These are phyloP conservation scores for Davidsoniella neocaledoniae DNA, from an alignment of 2,329 filamentous ascomycete genomes.

Conservation along the genomic window DNA sequence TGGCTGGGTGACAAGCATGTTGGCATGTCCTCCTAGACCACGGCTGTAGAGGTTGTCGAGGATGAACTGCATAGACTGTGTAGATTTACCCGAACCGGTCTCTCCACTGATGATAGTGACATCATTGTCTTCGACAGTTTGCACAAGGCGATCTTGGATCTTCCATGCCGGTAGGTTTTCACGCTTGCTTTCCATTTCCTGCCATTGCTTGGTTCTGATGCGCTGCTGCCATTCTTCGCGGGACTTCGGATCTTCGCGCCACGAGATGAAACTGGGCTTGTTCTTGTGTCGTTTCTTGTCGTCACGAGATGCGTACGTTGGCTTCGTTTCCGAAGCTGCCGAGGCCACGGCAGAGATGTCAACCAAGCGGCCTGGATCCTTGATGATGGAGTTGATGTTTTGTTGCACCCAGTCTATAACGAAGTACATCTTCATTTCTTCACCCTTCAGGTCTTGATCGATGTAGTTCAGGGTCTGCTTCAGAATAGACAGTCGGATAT, in stretches of 20 bases:
- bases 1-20: conserved; percentile 92
- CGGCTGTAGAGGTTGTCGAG: conserved; percentile 74
- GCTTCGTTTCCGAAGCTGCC: conserved; percentile 39
- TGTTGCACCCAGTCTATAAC: conserved; percentile 84
- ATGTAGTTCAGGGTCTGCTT: conserved; percentile 60
- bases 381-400: conserved; percentile 65
- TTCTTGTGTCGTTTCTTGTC: conserved; percentile 15
- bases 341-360: conserved; percentile 70
- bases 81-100: conserved; percentile 23
- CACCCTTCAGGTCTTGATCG: conserved; percentile 52
- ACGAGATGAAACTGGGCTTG: conserved; percentile 11
- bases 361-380: conserved; percentile 64
- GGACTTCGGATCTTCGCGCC: conserved; percentile 31
- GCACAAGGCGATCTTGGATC: conserved; percentile 58
- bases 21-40: conserved; percentile 58
- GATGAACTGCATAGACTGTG: conserved; percentile 86
- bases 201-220: conserved; percentile 48
- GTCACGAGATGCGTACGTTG: conserved; percentile 13
- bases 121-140: conserved; percentile 58
- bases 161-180: conserved; percentile 75
- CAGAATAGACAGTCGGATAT: conserved; percentile 80
- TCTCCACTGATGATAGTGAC: conserved; percentile 51
- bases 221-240: conserved; percentile 49
- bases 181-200: conserved; percentile 49
- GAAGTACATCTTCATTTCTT: conserved; percentile 79